Percentiles rank a stretch among this genome's conserved stretches.
Evolutionary conservation across 148 eudicot genomes (phyloP).

Genomic region (Diospyros kaki): DNA sequence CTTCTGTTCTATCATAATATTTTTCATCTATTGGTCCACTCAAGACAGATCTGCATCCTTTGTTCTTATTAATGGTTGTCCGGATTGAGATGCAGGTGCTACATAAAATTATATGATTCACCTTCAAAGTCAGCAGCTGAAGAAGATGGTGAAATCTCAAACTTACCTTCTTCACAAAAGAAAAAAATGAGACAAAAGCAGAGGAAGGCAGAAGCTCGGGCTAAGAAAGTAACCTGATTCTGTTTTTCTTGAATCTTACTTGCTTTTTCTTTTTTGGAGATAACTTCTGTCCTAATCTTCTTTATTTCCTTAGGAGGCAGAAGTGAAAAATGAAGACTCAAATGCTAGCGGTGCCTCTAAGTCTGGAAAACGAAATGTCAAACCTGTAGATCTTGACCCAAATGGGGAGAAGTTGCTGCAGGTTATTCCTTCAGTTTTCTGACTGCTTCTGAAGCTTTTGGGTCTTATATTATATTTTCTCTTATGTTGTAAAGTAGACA

Average conservation of each 20-base stretch:
- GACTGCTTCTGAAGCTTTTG: conserved; percentile 2
- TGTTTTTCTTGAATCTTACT: conserved; percentile 5
- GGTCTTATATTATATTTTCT: background rate
- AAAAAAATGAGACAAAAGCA: conserved; percentile 97
- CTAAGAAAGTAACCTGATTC: conserved; percentile 65
- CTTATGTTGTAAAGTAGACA: background rate
- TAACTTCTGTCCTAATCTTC: conserved; percentile 14
- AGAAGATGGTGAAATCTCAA: conserved; percentile 90
- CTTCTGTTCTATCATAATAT: background rate
- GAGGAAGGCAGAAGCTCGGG: conserved; percentile 94
- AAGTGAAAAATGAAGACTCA: conserved; percentile 82
- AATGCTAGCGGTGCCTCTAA: conserved; percentile 56
- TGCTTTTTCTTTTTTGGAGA: conserved; percentile 5
- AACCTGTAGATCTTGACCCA: conserved; percentile 93
- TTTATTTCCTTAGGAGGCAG: conserved; percentile 68
- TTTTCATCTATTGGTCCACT: background rate
- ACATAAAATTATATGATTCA: conserved; percentile 77
- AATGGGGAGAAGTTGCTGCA: conserved; percentile 82
- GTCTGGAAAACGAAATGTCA: conserved; percentile 70
- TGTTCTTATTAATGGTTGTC: conserved; percentile 4
- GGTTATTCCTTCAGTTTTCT: conserved; percentile 34
- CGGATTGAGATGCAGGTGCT: conserved; percentile 60
- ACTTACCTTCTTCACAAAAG: conserved; percentile 79
- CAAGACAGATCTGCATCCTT: background rate
- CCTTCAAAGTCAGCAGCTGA: conserved; percentile 85